Evolutionary conservation across 345 rosid species (phyloP), one percentile per base, ranked within the genome.

Genomic region (Nephelium lappaceum): DNA sequence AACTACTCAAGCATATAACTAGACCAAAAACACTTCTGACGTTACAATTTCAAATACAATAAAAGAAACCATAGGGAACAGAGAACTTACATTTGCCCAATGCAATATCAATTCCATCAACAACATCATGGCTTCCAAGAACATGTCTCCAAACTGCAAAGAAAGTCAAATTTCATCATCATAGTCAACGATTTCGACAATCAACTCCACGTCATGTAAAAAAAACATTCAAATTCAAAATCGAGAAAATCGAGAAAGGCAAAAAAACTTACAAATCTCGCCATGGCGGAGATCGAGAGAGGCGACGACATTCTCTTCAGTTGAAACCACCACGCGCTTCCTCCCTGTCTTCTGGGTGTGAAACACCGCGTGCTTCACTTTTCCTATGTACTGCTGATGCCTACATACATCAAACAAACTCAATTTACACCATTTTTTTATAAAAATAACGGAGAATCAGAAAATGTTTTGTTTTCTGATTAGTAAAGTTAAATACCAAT

Each of bases 271-370:
- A 96, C 98, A 96, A 75, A 96, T 91, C 84, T 96, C 97, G 63
- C 98, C 98, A 6, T 75, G 97, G 21, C 99, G 92, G 68, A 96
- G 95, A 92, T 96, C 99, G 73, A 96, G 98, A 7, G 99, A 96
- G 8, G 98, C 98, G 43, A 96, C 85, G 73, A 89, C 93, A 72
- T 94, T 93, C 93, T 94, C 95, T 78, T 93, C 98, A 0, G 99
- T 96, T 6, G 97, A 94, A 39, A 96, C 97, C 36, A 94, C 81
- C 15, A 96, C 98, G 63, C 99, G 98, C 88, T 93, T 96, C 75
- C 99, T 81, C 23, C 99, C 98, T 27, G 98, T 86, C 88, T 93
- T 96, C 73, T 96, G 99, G 24, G 99, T 93, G 83, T 90, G 98
- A 79, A 96, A 96, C 60, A 96, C 98, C 0, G 99, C 99, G 62